Base-by-base conservation (phyloP, 352 stramenopile species). In the Thraustochytrium sp. region DNA sequence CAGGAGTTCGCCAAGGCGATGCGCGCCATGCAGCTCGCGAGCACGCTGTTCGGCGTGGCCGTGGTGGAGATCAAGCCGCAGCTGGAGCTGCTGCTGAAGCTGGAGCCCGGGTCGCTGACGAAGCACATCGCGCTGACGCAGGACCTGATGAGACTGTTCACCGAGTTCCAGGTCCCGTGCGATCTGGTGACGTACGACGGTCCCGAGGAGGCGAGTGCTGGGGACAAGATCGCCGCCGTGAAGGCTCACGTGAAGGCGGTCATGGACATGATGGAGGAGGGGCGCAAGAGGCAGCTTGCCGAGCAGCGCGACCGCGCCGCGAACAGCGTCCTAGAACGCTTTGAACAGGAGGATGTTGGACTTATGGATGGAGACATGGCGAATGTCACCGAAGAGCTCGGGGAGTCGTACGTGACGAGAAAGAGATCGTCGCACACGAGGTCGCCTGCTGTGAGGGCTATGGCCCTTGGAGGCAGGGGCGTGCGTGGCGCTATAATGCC, bases 41-140 rank as follows among this genome's bases (percentile, higher is more conserved):
- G 87, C 5, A 90, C 88, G 3, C 85, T 93, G 2, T 92, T 93
- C 85, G 90, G 85, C 0, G 61, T 93, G 9, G 88, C 86, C 82
- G 80, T 92, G 0, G 86, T 93, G 34, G 89, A 93, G 82, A 85
- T 93, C 34, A 93, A 93, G 84, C 89, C 90, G 8, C 90, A 93
- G 62, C 84, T 93, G 2, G 90, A 93, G 83, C 49, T 61, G n/a
- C 77, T 93, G 21, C 61, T 93, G 9, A 85, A 87, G 36, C 84
- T 93, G 26, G 86, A 87, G 3, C 4, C 61, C 29, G 86, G 54
- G 38, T 72, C 68, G 18, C 64, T 90, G 5, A 87, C 85, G n/a
- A 90, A 90, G 68, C 88, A 93, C 75, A 92, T 94, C 75, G 85
- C 89, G 56, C 86, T 94, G 4, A 92, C 89, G 2, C 87, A 93